phyloP scores from a whole-genome alignment of 2,329 filamentous ascomycete genomes.

The Hypoxylon sp. region DNA sequence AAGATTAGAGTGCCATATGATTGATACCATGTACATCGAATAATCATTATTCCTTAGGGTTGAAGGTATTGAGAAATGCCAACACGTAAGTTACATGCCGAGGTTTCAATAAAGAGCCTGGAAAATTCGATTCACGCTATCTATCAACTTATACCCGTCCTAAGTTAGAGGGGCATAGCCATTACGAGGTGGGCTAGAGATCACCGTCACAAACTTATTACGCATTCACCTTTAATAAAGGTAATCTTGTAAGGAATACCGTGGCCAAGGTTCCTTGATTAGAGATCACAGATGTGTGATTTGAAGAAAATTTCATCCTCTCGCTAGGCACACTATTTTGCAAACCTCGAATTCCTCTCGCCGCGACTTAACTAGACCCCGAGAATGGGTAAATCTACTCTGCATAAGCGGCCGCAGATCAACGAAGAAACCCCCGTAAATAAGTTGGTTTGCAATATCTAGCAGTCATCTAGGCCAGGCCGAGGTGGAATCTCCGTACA shows the following conservation, averaged over 20 bases:
- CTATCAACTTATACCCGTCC: too few relatives aligned
- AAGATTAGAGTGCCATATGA: too few relatives aligned
- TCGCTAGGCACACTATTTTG: background rate
- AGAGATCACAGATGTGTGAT: background rate
- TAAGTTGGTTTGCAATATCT: background rate
- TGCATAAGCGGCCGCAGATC: conserved; percentile 17
- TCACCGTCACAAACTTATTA: background rate
- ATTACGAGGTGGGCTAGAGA: too few relatives aligned
- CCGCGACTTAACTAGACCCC: background rate
- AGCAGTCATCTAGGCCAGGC: background rate
- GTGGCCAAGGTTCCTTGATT: background rate
- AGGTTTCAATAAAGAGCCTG: too few relatives aligned
- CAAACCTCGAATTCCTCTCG: background rate
- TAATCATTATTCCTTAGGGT: too few relatives aligned
- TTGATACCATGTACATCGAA: too few relatives aligned
- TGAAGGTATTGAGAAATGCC: too few relatives aligned
- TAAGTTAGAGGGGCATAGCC: too few relatives aligned
- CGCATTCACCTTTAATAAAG: background rate
- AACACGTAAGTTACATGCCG: too few relatives aligned
- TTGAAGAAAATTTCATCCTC: background rate
- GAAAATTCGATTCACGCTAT: too few relatives aligned
- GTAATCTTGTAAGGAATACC: background rate
- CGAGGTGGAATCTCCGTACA: background rate
- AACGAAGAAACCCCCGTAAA: conserved; percentile 3
- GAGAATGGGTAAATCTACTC: conserved; percentile 10